Percentiles rank a stretch among this genome's conserved stretches.
These are phyloP conservation scores for Lecanosticta acicola DNA, from an alignment of 2,329 filamentous ascomycete species.

Conservation along the genomic window DNA sequence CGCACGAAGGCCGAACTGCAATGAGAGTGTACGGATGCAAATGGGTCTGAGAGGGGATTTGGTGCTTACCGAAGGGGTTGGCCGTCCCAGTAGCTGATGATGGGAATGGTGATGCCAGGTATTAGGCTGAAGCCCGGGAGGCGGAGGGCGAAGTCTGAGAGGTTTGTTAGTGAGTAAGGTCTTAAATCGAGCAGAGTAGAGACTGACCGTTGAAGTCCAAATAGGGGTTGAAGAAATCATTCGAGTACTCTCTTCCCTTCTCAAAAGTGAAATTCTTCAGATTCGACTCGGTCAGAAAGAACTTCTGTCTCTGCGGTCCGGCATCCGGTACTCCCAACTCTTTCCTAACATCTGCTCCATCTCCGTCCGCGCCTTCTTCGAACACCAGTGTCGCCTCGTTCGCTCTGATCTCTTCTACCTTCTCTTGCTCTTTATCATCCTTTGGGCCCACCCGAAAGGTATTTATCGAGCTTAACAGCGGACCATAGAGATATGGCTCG, in stretches of 20 bases:
- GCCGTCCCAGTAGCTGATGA: constrained; percentile 76
- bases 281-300: constrained; percentile 53
- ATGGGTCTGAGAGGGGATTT: constrained; percentile 5
- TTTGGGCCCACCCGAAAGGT: constrained; percentile 60
- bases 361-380: constrained; percentile 45
- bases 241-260: constrained; percentile 55
- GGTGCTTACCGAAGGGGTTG: constrained; percentile 65
- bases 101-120: constrained; percentile 63
- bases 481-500: constrained; percentile 77
- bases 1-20: background rate
- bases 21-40: background rate
- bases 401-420: constrained; percentile 33
- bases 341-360: constrained; percentile 39
- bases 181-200: too few species aligned
- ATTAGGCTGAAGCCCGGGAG: constrained; percentile 53
- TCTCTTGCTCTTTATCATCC: constrained; percentile 31
- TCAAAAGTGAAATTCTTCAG: constrained; percentile 57
- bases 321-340: constrained; percentile 37
- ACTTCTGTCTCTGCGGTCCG: constrained; percentile 50
- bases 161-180: background rate
- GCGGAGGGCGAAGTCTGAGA: constrained; percentile 59
- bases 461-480: constrained; percentile 75
- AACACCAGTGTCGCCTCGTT: constrained; percentile 58
- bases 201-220: constrained; percentile 68
- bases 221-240: constrained; percentile 86